Evolutionary conservation across 2,329 filamentous ascomycete species (phyloP).

Genomic region (Exophiala xenobiotica): DNA sequence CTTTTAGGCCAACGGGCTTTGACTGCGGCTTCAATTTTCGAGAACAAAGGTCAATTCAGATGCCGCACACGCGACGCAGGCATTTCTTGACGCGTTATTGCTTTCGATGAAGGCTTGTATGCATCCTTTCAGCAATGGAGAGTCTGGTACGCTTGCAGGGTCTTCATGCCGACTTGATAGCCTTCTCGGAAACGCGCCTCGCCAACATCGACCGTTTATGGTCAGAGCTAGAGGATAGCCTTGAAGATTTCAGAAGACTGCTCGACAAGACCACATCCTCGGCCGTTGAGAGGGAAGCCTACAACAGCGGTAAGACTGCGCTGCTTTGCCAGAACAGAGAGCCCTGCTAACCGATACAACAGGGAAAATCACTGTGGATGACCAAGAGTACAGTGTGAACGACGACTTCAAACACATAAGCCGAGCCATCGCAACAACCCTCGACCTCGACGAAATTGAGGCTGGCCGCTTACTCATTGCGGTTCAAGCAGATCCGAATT

Average conservation of each 20-base stretch:
- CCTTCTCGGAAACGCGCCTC: constrained; percentile 69
- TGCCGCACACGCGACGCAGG: constrained; percentile 9
- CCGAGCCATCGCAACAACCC: constrained; percentile 78
- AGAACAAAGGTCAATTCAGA: constrained; percentile 4
- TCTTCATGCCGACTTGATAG: constrained; percentile 80
- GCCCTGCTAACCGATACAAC: constrained; percentile 11
- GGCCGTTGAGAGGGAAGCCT: constrained; percentile 48
- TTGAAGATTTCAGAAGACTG: constrained; percentile 67
- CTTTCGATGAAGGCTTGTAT: constrained; percentile 11
- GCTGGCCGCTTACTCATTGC: constrained; percentile 75
- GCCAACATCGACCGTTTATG: constrained; percentile 69
- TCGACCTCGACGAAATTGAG: constrained; percentile 86
- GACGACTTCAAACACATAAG: constrained; percentile 81
- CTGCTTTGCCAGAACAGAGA: constrained; percentile 6
- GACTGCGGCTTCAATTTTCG: constrained; percentile 7
- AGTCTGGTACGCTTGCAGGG: constrained; percentile 75
- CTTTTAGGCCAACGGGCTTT: constrained; percentile 6
- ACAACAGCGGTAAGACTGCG: constrained; percentile 23
- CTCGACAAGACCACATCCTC: constrained; percentile 74
- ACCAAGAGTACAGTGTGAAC: constrained; percentile 76
- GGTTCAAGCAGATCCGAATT: constrained; percentile 57
- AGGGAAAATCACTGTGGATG: constrained; percentile 75
- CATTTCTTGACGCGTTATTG: constrained; percentile 5
- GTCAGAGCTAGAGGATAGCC: constrained; percentile 63
- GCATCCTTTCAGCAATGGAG: constrained; percentile 69